Evolutionary conservation across 1,139 yeast genomes (phyloP), one percentile per base, ranked within the genome.

Genomic region (Pichia sp.): DNA sequence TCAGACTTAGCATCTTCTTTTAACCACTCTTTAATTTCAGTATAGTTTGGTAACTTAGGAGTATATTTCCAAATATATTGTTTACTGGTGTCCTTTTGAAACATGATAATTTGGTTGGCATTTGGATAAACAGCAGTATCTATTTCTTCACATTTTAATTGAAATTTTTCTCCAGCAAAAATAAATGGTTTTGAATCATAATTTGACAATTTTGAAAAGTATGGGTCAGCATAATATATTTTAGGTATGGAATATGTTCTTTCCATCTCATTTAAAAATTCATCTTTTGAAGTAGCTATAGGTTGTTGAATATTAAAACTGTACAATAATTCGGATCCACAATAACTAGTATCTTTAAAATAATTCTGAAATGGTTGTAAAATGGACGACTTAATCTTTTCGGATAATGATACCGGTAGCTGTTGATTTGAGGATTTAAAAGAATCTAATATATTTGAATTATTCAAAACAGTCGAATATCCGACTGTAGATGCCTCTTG

Each of bases 161-260:
- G 67, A 53, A 81, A 80, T 55, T 76, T 78, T 51, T 74, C 78
- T 27, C 89, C 89, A 0, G 90, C 89, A 65, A 80, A 82, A 2
- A 78, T 65, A 51, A 82, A 73, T 0, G 94, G 82, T 31, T 68
- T 69, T 0, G 65, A 47, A 1, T 83, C 82, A 5, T 78, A 68
- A 55, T 85, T 86, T 1, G 62, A 60, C 0, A 69, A 64, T 34
- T 73, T 69, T 29, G 81, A 75, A 58, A 78, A 89, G 56, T 67
- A 79, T 0, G 96, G 96, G 52, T 78, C 85, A 2, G 58, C 53
- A 59, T 84, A 83, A 27, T 79, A 73, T 9, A 78, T 66, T 53
- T 75, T 71, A 1, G 84, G 73, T 5, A 75, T 57, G 0, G 81
- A 82, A 34, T 63, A 58, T 0, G 64, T 49, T 1, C 35, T 25